These are phyloP conservation scores for Ascobolus immersus DNA, from an alignment of 495 filamentous ascomycete species.

Conservation along the genomic window DNA sequence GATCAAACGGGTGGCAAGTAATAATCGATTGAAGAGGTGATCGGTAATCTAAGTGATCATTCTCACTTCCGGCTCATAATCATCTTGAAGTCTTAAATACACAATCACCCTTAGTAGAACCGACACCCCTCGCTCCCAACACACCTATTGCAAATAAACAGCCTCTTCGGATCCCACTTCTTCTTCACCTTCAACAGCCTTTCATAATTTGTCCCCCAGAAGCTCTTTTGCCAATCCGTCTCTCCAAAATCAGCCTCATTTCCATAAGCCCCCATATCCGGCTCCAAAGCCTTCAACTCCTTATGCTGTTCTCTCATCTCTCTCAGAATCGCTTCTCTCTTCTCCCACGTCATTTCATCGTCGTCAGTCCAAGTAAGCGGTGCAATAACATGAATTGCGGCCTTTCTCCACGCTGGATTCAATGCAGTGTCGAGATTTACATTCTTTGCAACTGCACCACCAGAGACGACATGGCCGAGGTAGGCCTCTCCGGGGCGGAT, in stretches of 20 bases:
- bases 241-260: constrained; percentile 26
- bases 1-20: too few relatives aligned
- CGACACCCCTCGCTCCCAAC: constrained; percentile 23
- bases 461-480: constrained; percentile 16
- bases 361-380: constrained; percentile 9
- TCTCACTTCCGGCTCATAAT: too few relatives aligned
- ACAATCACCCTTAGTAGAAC: too few relatives aligned
- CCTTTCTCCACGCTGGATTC: constrained; percentile 22
- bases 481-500: constrained; percentile 11
- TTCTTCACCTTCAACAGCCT: constrained; percentile 20
- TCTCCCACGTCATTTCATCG: constrained; percentile 16
- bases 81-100: too few relatives aligned
- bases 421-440: constrained; percentile 17
- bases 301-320: constrained; percentile 17
- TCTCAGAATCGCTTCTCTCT: constrained; percentile 17
- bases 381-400: constrained; percentile 20
- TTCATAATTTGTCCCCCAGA: constrained; percentile 25
- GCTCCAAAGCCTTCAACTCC: constrained; percentile 22
- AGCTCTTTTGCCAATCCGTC: constrained; percentile 21
- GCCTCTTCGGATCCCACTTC: constrained; percentile 22
- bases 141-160: constrained; percentile 25
- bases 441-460: constrained; percentile 7
- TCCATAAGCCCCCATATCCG: constrained; percentile 22
- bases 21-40: too few relatives aligned
- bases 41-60: too few relatives aligned